These are phyloP conservation scores for Gamarada debralockiae DNA, from an alignment of 495 filamentous ascomycete genomes.

Conservation along the genomic window DNA sequence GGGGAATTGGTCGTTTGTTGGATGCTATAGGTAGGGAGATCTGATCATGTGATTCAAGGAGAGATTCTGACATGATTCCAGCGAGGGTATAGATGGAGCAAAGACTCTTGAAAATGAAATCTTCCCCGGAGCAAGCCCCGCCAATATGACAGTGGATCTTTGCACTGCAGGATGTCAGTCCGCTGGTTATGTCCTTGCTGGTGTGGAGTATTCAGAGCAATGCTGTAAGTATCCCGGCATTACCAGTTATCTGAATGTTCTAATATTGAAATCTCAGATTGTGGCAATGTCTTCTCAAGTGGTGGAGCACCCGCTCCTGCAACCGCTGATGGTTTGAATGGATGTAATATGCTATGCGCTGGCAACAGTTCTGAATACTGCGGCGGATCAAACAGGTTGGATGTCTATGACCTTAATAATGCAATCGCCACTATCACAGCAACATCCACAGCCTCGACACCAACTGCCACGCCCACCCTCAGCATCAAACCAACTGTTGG, in stretches of 20 bases:
- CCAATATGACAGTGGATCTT: slow-evolving; percentile 27
- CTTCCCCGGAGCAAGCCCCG: slow-evolving; percentile 7
- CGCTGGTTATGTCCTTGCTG: slow-evolving; percentile 44
- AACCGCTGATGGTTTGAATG: slow-evolving; percentile 31
- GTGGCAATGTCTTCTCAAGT: slow-evolving; percentile 33
- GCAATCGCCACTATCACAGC: too few relatives aligned
- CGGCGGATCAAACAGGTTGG: slow-evolving; percentile 36
- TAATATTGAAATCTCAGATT: slow-evolving; percentile 35
- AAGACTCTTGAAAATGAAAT: slow-evolving; percentile 8
- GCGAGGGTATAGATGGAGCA: slow-evolving; percentile 28
- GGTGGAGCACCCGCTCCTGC: slow-evolving; percentile 18
- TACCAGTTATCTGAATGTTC: slow-evolving; percentile 31
- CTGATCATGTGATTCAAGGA: too few relatives aligned
- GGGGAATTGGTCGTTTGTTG: background rate
- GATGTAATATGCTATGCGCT: slow-evolving; percentile 38
- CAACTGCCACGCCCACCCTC: too few relatives aligned
- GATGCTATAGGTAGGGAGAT: slow-evolving; percentile 31
- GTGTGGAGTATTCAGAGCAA: slow-evolving; percentile 42
- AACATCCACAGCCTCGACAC: too few relatives aligned
- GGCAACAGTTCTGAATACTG: slow-evolving; percentile 37
- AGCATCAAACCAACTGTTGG: too few relatives aligned
- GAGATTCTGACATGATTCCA: too few relatives aligned
- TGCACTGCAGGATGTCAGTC: slow-evolving; percentile 41
- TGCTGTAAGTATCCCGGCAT: slow-evolving; percentile 21
- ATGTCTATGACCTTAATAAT: too few relatives aligned